Evolutionary conservation across 805 yeast genomes (phyloP), one percentile per base, ranked within the genome.

Genomic region (Kodamaea fukazawae): DNA sequence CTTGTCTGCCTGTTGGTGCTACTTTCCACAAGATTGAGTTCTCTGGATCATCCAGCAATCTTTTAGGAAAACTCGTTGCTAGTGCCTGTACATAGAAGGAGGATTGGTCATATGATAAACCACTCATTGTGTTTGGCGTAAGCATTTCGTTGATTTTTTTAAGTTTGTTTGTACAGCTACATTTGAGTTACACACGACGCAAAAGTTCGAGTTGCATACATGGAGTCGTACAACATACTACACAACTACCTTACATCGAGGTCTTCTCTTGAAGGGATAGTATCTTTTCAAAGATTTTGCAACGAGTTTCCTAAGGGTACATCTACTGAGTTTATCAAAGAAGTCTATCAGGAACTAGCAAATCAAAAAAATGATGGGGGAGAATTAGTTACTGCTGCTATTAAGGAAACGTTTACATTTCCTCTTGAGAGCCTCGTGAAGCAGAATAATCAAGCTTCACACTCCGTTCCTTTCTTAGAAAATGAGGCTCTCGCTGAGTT

Each of bases 1-100:
- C 81, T 22, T 83, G 75, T 48, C 97, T 75, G 3, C 89, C 78
- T 2, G 87, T 86, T 16, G 84, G 81, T 1, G 88, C 83, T 2
- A 87, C 76, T 27, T 57, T 65, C 23, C 83, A 73, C 49, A 82
- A 77, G 23, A 90, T 63, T 2, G 95, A 79, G 25, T 88, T 86
- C 42, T 82, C 79, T 25, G 81, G 83, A 46, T 83, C 81, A 46
- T 86, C 77, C 3, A 55, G 46, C 29, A 88, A 71, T 47, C 97
- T 69, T 38, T 85, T 77, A 29, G 79, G 72, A 48, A 86, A 76
- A 22, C 90, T 83, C 1, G 95, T 82, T 14, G 87, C 71, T 41
- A 85, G 69, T 0, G 91, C 96, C 67, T 89, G 97, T 1, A 96
- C 91, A 13, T 69, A 60, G 41, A 53, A 63, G 7, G 58, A 48